These are phyloP conservation scores for Saccharomycopsis synnaedendra DNA, from an alignment of 805 yeast genomes.

Conservation along the genomic window DNA sequence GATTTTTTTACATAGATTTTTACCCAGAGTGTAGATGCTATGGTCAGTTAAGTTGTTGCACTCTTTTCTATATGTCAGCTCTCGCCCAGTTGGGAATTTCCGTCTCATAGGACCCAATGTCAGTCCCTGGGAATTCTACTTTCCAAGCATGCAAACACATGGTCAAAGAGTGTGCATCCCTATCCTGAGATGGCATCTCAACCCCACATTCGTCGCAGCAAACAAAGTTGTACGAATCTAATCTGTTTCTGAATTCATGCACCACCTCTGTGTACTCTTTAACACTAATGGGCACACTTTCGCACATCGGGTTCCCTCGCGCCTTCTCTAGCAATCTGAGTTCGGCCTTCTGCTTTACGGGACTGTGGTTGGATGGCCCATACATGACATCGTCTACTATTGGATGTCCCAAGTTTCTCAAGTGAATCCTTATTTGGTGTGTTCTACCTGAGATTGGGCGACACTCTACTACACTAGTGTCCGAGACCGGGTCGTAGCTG, in stretches of 20 bases:
- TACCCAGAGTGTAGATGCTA: too few species aligned
- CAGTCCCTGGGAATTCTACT: slow-evolving; percentile 11
- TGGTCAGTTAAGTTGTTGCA: not conserved
- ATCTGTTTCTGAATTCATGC: slow-evolving; percentile 1
- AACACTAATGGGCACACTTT: not conserved
- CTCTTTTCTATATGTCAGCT: too few species aligned
- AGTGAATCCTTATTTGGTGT: slow-evolving; percentile 89
- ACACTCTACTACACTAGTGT: slow-evolving; percentile 63
- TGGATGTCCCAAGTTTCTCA: slow-evolving; percentile 82
- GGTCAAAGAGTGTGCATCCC: slow-evolving; percentile 21
- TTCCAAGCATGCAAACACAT: slow-evolving; percentile 39
- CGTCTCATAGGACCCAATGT: too few species aligned
- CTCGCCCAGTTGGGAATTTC: too few species aligned
- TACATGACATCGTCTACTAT: slow-evolving; percentile 90
- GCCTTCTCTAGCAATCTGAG: not conserved
- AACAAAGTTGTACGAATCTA: not conserved
- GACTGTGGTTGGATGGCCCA: slow-evolving; percentile 7
- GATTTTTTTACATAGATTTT: not conserved
- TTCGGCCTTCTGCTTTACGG: slow-evolving; percentile 4
- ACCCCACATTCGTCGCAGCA: slow-evolving; percentile 21
- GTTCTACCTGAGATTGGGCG: slow-evolving; percentile 87
- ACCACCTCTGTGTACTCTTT: not conserved
- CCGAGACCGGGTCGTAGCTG: slow-evolving; percentile 52
- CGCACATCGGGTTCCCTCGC: not conserved
- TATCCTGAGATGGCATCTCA: slow-evolving; percentile 22